These are phyloP conservation scores for Botrytis tulipae DNA, from an alignment of 2,329 filamentous ascomycete genomes.

Conservation along the genomic window DNA sequence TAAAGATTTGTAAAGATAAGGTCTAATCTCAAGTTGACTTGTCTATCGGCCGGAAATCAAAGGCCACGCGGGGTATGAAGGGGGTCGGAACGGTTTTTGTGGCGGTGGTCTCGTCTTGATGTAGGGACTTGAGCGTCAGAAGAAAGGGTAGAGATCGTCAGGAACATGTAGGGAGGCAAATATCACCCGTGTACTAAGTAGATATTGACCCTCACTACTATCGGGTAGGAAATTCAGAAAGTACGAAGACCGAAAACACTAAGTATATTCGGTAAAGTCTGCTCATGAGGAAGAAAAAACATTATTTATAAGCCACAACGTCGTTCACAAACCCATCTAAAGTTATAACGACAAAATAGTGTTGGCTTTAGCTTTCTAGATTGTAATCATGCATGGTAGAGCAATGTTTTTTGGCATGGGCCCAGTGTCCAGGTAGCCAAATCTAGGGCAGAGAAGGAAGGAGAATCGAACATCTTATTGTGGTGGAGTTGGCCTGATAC, in stretches of 20 bases:
- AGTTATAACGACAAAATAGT: not conserved
- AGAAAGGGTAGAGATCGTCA: slow-evolving; percentile 19
- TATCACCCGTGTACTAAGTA: not conserved
- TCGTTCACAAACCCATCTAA: not conserved
- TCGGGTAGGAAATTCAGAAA: not conserved
- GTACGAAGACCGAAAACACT: not conserved
- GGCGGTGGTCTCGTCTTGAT: slow-evolving; percentile 13
- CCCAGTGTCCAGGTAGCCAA: not conserved
- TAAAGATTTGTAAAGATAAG: not conserved
- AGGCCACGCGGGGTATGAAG: slow-evolving; percentile 12
- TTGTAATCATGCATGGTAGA: slow-evolving; percentile 8
- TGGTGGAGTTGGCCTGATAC: slow-evolving; percentile 5
- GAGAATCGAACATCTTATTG: slow-evolving; percentile 1
- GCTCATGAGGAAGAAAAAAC: not conserved
- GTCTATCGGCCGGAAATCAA: slow-evolving; percentile 2
- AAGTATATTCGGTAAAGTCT: slow-evolving; percentile 2
- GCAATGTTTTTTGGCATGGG: not conserved
- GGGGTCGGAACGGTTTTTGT: not conserved
- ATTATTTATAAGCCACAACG: slow-evolving; percentile 10
- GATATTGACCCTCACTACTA: slow-evolving; percentile 1
- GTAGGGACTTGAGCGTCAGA: slow-evolving; percentile 1
- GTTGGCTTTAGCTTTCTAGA: not conserved
- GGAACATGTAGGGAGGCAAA: slow-evolving; percentile 15
- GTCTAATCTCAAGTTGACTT: not conserved
- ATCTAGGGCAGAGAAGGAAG: slow-evolving; percentile 8